These are phyloP conservation scores for Exidia glandulosa DNA, from an alignment of 768 basidiomycete species.

Conservation along the genomic window DNA sequence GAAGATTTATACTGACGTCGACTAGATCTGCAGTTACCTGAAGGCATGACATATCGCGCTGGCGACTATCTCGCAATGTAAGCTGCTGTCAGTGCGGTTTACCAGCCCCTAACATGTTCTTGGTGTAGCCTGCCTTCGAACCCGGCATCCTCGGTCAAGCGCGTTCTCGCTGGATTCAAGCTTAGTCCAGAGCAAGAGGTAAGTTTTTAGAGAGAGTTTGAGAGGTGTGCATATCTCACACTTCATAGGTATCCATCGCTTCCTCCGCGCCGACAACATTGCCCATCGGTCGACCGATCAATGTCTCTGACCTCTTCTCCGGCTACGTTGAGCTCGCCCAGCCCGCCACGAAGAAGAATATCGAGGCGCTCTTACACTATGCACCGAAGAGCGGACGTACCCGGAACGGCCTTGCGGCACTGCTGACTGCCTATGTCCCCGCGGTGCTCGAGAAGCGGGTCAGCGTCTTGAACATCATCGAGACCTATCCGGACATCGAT, in stretches of 20 bases:
- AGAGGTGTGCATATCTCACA: background rate
- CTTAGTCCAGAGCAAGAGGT: constrained; percentile 30
- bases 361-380: constrained; percentile 21
- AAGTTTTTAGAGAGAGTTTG: background rate
- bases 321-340: constrained; percentile 40
- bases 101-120: background rate
- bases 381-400: constrained; percentile 10
- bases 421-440: constrained; percentile 21
- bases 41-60: constrained; percentile 25
- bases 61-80: constrained; percentile 40
- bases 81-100: constrained; percentile 4
- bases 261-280: constrained; percentile 29
- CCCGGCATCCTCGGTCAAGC: constrained; percentile 26
- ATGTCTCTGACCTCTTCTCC: constrained; percentile 25
- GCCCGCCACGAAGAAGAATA: constrained; percentile 32
- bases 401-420: constrained; percentile 17
- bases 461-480: constrained; percentile 33
- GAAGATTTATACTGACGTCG: constrained; percentile 12
- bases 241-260: constrained; percentile 23
- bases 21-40: constrained; percentile 30
- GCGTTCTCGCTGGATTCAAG: constrained; percentile 27
- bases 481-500: constrained; percentile 24
- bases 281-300: constrained; percentile 28
- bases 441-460: constrained; percentile 25
- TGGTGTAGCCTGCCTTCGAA: constrained; percentile 29